A percentile compares a stretch with the other conserved stretches of the same genome.
Evolutionary conservation across 257 asterid genomes (phyloP).

Genomic region (Solanum stenotomum): DNA sequence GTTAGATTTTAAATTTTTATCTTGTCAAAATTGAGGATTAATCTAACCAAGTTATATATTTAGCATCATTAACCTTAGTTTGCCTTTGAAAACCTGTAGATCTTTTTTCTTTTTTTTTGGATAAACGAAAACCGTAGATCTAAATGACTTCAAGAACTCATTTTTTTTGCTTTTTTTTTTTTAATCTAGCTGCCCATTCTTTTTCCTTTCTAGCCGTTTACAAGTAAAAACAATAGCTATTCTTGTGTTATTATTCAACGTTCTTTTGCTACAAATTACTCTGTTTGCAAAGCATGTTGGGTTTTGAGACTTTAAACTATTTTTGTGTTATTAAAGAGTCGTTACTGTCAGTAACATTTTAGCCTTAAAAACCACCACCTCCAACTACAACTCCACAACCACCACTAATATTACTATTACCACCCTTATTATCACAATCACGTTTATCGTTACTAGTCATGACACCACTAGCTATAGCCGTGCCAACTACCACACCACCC

Average conservation of each 20-base stretch:
- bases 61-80: neutral
- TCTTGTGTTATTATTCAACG: no score
- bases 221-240: no score
- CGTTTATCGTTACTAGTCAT: neutral
- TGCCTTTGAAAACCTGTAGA: neutral
- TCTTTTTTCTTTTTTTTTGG: neutral
- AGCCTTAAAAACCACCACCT: neutral
- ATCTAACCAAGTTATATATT: neutral
- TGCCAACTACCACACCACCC: conserved; percentile 29
- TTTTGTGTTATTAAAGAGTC: no score
- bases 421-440: neutral
- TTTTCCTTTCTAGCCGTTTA: no score
- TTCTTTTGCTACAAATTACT: no score
- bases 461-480: conserved; percentile 7
- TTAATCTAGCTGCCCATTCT: no score
- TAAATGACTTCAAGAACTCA: no score
- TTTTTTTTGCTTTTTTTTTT: no score
- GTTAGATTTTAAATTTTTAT: neutral
- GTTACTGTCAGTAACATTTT: no score
- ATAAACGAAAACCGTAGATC: no score
- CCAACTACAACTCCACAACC: neutral
- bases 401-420: neutral
- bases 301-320: no score
- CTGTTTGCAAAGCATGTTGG: no score
- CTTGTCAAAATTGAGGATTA: neutral